Evolutionary conservation across 495 filamentous ascomycete species (phyloP).

Genomic region (Neurospora pannonica): DNA sequence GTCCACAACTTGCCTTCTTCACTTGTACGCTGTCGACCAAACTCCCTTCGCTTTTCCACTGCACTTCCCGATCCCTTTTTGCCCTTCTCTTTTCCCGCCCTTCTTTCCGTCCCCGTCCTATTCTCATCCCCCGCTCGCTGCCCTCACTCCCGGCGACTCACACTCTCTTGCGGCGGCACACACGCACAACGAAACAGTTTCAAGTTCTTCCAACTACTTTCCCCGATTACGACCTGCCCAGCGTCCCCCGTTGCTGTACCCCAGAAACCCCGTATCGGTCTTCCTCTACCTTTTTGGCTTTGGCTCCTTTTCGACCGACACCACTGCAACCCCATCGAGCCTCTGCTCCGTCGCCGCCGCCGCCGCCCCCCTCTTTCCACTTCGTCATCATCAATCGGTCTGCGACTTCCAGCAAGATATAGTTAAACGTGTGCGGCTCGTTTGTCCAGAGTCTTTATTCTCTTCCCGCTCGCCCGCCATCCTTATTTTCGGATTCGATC

Average conservation of each 20-base stretch:
- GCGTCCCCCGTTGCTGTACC: background rate
- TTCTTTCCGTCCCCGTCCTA: conserved; percentile 2
- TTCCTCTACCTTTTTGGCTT: background rate
- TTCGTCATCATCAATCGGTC: background rate
- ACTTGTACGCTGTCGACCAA: background rate
- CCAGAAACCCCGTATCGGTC: background rate
- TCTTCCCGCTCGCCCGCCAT: background rate
- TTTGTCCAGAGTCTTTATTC: background rate
- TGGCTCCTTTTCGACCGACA: background rate
- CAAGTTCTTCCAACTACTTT: background rate
- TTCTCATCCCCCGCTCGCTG: background rate
- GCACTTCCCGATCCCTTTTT: conserved; percentile 1
- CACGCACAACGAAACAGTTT: background rate
- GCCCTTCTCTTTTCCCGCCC: conserved; percentile 2
- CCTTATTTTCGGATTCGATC: background rate
- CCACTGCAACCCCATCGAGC: background rate
- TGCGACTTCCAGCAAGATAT: background rate
- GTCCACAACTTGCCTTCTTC: conserved; percentile 7
- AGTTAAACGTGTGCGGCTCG: conserved; percentile 1
- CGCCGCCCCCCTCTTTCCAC: conserved; percentile 2
- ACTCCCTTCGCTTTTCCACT: background rate
- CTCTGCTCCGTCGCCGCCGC: background rate
- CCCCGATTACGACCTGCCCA: background rate
- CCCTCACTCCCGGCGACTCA: background rate
- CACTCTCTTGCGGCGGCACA: background rate